Evolutionary conservation across 345 rosid genomes (phyloP), one percentile per base, ranked within the genome.

Genomic region (Durio zibethinus): DNA sequence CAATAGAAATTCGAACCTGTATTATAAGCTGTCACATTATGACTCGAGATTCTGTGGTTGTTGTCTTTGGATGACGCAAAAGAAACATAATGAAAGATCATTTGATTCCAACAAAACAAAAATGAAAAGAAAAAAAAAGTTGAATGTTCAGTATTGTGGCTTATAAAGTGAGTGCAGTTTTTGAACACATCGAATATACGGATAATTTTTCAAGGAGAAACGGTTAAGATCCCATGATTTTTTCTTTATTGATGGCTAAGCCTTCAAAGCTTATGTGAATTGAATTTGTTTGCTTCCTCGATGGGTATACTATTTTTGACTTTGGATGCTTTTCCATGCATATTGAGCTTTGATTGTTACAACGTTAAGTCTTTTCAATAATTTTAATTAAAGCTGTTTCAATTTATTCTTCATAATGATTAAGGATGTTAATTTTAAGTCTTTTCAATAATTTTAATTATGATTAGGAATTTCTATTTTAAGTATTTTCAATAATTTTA

Each of bases 131-230:
- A 0, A 2, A 64, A 4, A 43, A 43, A 38, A 20, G 5, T 12
- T 10, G 5, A 25, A 61, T 12, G n/a, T 56, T 20, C n/a, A 45
- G 50, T 45, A 12, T 23, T 21, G 10, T 57, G 16, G 16, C n/a
- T 25, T 25, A 4, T 1, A 5, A 10, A 50, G 18, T 43, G 25
- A 45, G 11, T 56, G 65, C 29, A 4, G 36, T 54, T 10, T 56
- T n/a, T 73, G 50, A 35, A 56, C 63, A 20, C 50, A 2, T 73
- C 0, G 75, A 72, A 73, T 73, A 73, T 54, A 40, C 76, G 64
- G 11, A 38, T 23, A 54, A 11, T 20, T 63, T 63, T 7, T 16
- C 0, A 7, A 33, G 12, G 12, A 18, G 64, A 27, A 59, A 27
- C 64, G 5, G 8, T 25, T 7, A 10, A 59, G 64, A 25, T 57